A percentile compares a stretch with the other conserved stretches of the same genome.
Evolutionary conservation across 768 basidiomycete genomes (phyloP).

Genomic region (Termitomyces sp.): DNA sequence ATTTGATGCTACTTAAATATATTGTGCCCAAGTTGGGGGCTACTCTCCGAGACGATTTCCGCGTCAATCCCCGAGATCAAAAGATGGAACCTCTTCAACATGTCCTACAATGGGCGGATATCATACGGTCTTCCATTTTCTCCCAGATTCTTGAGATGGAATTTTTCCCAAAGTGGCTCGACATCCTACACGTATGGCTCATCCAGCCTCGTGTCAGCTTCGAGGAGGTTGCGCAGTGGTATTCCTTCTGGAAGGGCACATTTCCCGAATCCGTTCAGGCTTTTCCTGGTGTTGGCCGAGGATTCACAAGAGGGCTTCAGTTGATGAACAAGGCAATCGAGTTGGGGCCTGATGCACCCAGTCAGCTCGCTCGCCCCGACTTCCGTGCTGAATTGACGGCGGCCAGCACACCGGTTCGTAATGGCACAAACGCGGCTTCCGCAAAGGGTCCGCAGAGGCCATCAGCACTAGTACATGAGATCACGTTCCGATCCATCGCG

Average conservation of each 20-base stretch:
- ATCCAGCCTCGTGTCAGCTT: slow-evolving; percentile 83
- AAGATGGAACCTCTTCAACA: slow-evolving; percentile 75
- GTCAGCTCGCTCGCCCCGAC: slow-evolving; percentile 62
- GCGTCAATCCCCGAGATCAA: slow-evolving; percentile 86
- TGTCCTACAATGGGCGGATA: slow-evolving; percentile 70
- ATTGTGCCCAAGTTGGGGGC: slow-evolving; percentile 88
- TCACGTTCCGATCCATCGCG: slow-evolving; percentile 90
- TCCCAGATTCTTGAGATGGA: slow-evolving; percentile 82
- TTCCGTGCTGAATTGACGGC: slow-evolving; percentile 41
- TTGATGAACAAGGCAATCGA: slow-evolving; percentile 93
- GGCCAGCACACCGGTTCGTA: slow-evolving; percentile 21
- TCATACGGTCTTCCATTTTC: slow-evolving; percentile 73
- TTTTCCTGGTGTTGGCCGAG: slow-evolving; percentile 60
- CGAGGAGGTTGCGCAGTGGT: slow-evolving; percentile 94
- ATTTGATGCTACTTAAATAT: slow-evolving; percentile 83
- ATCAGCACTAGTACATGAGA: slow-evolving; percentile 62
- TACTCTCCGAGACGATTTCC: slow-evolving; percentile 77
- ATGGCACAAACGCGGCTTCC: slow-evolving; percentile 16
- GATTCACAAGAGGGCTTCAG: slow-evolving; percentile 85
- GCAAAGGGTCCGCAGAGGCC: slow-evolving; percentile 29
- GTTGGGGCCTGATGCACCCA: slow-evolving; percentile 72
- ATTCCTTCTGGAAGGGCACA: slow-evolving; percentile 76
- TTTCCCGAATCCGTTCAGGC: slow-evolving; percentile 71
- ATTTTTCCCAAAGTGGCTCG: slow-evolving; percentile 97
- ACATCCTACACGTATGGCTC: slow-evolving; percentile 88